Base-by-base conservation (phyloP, 2,329 filamentous ascomycete species). In the Microcyclosporella mali region DNA sequence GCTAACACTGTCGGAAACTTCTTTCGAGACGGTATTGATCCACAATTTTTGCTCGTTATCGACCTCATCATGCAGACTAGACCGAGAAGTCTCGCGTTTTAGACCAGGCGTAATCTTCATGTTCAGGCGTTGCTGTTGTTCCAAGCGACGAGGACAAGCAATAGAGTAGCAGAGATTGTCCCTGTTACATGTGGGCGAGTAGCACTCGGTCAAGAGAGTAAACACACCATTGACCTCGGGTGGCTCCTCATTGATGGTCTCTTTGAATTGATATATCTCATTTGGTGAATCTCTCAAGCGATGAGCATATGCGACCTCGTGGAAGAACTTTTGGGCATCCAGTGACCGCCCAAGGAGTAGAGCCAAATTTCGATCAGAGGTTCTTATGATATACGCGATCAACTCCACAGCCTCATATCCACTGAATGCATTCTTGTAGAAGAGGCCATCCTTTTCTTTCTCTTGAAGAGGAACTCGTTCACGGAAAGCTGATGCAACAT, bases 301-400 rank as follows among this genome's bases (percentile, higher is more conserved):
- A 66, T 98, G 92, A 57, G 95, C 90, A 66, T 98, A 98, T 1
- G 90, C 95, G 38, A 97, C 92, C 73, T 98, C 92, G 70, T 98
- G 92, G 64, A 98, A 98, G 70, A 95, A 95, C 64, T 97, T 97
- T 62, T 98, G 92, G 17, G 92, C 92, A 68, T 98, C 92, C 47
- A 98, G 71, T 32, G 92, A 88, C 61, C 92, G 80, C 49, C 92
- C 92, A 12, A 98, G 73, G 8, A 98, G 78, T 37, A 98, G 72
- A 9, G 92, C 92, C 47, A 98, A 72, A 62, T 98, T 98, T 46
- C 92, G 81, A 66, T 98, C 92, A 1, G 88, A 95, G 1, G 92
- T 98, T 60, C 94, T 85, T 66, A 98, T 97, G 53, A 98, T 97
- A 61, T 94, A 94, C 1, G 87, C 87, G 52, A 98, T 84, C 45